These are phyloP conservation scores for Trichoderma afroharzianum DNA, from an alignment of 2,329 filamentous ascomycete species.

Conservation along the genomic window DNA sequence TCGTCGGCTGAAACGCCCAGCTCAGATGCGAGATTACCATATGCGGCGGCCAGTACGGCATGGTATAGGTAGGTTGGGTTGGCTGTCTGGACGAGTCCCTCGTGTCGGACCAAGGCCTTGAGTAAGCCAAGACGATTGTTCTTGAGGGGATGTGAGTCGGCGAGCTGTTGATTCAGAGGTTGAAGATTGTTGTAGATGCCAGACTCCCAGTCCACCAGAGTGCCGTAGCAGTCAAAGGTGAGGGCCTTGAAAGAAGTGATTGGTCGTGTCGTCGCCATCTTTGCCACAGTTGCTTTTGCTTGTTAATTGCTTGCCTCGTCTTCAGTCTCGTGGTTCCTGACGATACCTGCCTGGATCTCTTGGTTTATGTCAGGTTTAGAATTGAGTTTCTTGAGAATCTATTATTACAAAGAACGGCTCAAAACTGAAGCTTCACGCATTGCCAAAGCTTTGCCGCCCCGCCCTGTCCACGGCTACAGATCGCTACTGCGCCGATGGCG, in stretches of 20 bases:
- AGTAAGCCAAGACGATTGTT: slow-evolving; percentile 39
- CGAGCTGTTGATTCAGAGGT: slow-evolving; percentile 44
- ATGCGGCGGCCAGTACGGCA: slow-evolving; percentile 40
- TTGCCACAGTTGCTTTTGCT: not conserved
- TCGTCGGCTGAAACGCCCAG: slow-evolving; percentile 31
- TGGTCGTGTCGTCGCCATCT: slow-evolving; percentile 19
- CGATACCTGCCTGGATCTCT: not conserved
- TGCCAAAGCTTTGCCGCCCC: not conserved
- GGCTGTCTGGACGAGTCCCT: slow-evolving; percentile 55
- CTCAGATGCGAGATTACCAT: slow-evolving; percentile 35
- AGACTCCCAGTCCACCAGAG: slow-evolving; percentile 74
- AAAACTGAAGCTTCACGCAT: not conserved
- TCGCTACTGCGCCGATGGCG: not conserved
- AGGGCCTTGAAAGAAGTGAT: slow-evolving; percentile 41
- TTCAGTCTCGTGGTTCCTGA: not conserved
- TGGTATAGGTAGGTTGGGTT: slow-evolving; percentile 40
- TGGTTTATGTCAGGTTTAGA: no score
- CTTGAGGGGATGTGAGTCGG: slow-evolving; percentile 34
- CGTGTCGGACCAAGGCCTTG: slow-evolving; percentile 46
- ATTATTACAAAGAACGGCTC: not conserved
- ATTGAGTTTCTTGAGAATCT: not conserved
- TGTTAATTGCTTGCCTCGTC: not conserved
- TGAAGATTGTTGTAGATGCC: slow-evolving; percentile 56
- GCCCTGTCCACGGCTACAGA: not conserved
- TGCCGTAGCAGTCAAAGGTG: slow-evolving; percentile 77